Conservation (phyloP, 2,329 filamentous ascomycete genomes). For the Chrysoporthe cubensis region DNA sequence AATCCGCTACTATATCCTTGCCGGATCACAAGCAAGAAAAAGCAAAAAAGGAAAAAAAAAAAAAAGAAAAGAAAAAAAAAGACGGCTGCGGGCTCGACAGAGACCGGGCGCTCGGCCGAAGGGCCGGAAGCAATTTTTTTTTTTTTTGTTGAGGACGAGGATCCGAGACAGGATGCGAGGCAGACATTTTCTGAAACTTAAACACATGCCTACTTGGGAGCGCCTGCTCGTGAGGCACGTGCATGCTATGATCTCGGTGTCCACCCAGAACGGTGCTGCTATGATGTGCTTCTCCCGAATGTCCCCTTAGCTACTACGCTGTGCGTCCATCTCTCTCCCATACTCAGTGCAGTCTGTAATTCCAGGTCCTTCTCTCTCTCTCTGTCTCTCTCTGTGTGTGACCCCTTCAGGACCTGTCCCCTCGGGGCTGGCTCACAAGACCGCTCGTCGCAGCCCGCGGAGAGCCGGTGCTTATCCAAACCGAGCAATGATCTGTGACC, state of each 20-base stretch:
- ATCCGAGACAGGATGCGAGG: background rate
- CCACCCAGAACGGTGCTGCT: background rate
- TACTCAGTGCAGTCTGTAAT: background rate
- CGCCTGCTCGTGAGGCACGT: background rate
- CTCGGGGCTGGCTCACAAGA: too few species aligned
- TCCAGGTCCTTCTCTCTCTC: background rate
- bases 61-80: too few species aligned
- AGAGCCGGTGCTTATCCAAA: background rate
- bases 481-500: constrained; percentile 1
- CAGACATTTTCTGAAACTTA: background rate
- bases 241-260: background rate
- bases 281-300: background rate
- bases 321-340: too few species aligned
- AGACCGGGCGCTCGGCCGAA: background rate
- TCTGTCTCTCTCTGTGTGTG: background rate
- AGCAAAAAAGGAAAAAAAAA: background rate
- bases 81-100: background rate
- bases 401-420: background rate
- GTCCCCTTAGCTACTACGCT: too few species aligned
- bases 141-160: constrained; percentile 8
- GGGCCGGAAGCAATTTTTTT: background rate
- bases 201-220: background rate
- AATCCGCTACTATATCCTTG: background rate
- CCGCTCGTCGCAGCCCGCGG: background rate
- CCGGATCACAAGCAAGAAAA: background rate